phyloP scores from a whole-genome alignment of 2,329 filamentous ascomycete species.

The Trichophyton mentagrophytes region DNA sequence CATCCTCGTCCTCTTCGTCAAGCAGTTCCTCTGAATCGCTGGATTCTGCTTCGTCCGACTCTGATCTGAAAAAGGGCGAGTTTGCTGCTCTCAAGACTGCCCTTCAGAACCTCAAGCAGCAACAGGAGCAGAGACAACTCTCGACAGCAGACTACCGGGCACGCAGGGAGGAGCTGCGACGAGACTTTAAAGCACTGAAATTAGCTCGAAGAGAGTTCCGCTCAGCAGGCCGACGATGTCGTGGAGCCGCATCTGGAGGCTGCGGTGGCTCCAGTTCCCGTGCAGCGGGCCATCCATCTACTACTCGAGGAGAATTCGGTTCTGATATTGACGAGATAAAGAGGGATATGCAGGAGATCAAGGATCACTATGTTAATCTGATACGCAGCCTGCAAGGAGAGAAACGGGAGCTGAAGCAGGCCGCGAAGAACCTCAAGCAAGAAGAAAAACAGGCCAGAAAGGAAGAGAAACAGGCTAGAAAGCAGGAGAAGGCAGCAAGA shows the following conservation, averaged over 20 bases:
- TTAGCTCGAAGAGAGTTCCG: slow-evolving; percentile 8
- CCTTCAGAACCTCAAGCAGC: slow-evolving; percentile 2
- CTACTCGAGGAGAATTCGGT: not conserved
- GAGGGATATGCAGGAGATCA: slow-evolving; percentile 26
- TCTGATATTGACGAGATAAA: slow-evolving; percentile 9
- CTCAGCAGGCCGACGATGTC: not conserved
- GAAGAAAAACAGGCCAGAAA: slow-evolving; percentile 12
- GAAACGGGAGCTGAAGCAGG: slow-evolving; percentile 15
- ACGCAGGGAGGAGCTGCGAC: slow-evolving; percentile 4
- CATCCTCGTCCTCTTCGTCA: slow-evolving; percentile 12
- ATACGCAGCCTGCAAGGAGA: slow-evolving; percentile 20
- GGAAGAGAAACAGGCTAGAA: slow-evolving; percentile 8
- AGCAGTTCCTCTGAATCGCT: slow-evolving; percentile 8
- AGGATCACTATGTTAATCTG: slow-evolving; percentile 26
- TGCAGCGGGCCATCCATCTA: too few species aligned
- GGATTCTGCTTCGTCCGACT: not conserved
- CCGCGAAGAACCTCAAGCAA: slow-evolving; percentile 12
- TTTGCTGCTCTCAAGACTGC: not conserved
- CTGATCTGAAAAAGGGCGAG: not conserved
- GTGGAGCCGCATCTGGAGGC: slow-evolving; percentile 16
- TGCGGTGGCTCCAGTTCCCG: slow-evolving; percentile 18
- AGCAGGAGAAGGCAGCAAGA: slow-evolving; percentile 4
- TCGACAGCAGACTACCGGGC: slow-evolving; percentile 5
- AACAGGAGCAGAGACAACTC: not conserved
- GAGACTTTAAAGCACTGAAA: slow-evolving; percentile 8